Percentiles rank a stretch among this genome's conserved stretches.
Evolutionary conservation across 192 early-diverging fungal species (phyloP).

Genomic region (Gryganskiella cystojenkinii): DNA sequence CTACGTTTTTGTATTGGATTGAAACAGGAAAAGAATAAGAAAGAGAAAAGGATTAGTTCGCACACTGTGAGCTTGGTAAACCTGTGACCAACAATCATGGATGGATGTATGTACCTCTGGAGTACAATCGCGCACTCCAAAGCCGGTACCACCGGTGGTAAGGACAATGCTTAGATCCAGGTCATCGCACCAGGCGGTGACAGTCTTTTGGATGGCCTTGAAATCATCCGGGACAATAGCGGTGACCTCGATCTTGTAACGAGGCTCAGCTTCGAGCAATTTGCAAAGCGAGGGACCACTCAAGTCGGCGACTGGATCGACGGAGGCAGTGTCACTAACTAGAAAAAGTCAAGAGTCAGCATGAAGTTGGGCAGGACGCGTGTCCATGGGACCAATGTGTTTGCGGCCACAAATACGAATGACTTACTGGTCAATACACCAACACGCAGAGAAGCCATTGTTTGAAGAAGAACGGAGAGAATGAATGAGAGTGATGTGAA

Average conservation of each 20-base stretch:
- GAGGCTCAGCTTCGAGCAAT: conserved; percentile 40
- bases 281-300: conserved; percentile 71
- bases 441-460: conserved; percentile 30
- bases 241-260: conserved; percentile 54
- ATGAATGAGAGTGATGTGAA: not conserved
- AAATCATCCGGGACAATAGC: conserved; percentile 65
- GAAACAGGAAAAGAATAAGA: not conserved
- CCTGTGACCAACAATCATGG: not conserved
- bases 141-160: conserved; percentile 94
- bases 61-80: not conserved
- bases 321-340: conserved; percentile 75
- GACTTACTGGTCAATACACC: conserved; percentile 48
- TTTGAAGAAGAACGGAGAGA: not conserved
- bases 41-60: not conserved
- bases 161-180: conserved; percentile 74
- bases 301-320: conserved; percentile 61
- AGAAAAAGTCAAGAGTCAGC: not conserved
- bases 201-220: conserved; percentile 58
- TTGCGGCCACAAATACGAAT: not conserved
- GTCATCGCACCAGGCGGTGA: conserved; percentile 62
- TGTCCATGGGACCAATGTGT: not conserved
- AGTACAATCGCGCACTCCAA: conserved; percentile 87
- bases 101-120: conserved; percentile 73
- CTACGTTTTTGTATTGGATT: conserved; percentile 56
- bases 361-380: not conserved